Base-by-base conservation (phyloP, 2,329 filamentous ascomycete species). In the Claviceps pazoutovae region DNA sequence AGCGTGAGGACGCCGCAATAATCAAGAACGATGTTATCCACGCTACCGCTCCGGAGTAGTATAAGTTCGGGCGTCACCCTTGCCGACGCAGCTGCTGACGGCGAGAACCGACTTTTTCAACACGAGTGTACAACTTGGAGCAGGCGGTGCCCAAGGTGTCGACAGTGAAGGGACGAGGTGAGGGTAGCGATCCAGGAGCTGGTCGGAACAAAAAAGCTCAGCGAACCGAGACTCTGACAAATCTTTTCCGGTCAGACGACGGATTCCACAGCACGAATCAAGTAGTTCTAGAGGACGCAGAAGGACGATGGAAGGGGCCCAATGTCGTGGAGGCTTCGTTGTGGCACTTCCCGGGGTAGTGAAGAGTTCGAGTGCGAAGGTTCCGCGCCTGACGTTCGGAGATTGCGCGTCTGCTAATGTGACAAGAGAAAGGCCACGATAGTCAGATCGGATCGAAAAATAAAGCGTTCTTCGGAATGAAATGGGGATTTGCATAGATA, bases 321-420 rank as follows among this genome's bases (percentile, higher is more conserved):
- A 61, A 57, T 61, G 61, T 60, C 56, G 62, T 60, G 63, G 54
- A 58, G 61, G 56, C 58, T 59, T 59, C 57, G 58, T 60, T 58
- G 59, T 53, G 56, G 59, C 53, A 57, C 60, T 42, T 42, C 2
- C 37, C n/a, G 47, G 23, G 23, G n/a, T 21, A 21, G 37, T 5
- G 19, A 49, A 43, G 49, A 17, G 39, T 58, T 34, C 57, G 57
- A 54, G 55, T 55, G 57, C 56, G 56, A 56, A 54, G 49, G 58
- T 60, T 60, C 52, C 57, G 61, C 56, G 62, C 58, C 56, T 51
- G 54, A 53, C 51, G 53, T 56, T 50, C 53, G 56, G 50, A 51
- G 43, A 36, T 48, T 51, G 52, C 54, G 54, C 54, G 48, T 48
- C 19, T 48, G 37, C 34, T 17, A 11, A 21, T 50, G 23, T 45